Evolutionary conservation across 345 rosid species (phyloP).

Genomic region (Eucalyptus paniculata): DNA sequence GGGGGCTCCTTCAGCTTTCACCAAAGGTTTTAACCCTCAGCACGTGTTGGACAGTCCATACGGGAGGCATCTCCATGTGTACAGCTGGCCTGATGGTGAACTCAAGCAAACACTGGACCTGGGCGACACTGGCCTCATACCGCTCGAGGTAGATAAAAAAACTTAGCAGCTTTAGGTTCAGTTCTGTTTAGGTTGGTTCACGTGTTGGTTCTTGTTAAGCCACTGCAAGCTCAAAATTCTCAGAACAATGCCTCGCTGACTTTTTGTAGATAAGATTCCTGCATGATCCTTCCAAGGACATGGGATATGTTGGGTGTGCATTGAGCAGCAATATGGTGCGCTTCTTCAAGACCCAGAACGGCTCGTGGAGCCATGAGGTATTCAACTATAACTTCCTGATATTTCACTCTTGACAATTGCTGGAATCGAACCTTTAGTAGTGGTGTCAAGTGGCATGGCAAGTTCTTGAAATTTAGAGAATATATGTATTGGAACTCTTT

Average conservation of each 20-base stretch:
- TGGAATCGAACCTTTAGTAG: not conserved
- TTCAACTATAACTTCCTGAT: not conserved
- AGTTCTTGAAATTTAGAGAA: not conserved
- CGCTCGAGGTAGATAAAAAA: constrained; percentile 47
- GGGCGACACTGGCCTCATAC: constrained; percentile 62
- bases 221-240: not conserved
- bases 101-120: constrained; percentile 85
- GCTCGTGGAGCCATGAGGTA: constrained; percentile 84
- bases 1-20: constrained; percentile 90
- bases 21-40: constrained; percentile 65
- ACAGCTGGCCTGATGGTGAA: constrained; percentile 89
- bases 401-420: not conserved
- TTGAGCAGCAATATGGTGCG: constrained; percentile 75
- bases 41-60: constrained; percentile 71
- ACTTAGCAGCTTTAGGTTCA: not conserved
- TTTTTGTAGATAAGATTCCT: constrained; percentile 63
- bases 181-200: not conserved
- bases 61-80: constrained; percentile 70
- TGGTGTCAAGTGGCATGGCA: not conserved
- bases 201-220: not conserved
- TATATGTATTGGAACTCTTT: not conserved
- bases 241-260: not conserved
- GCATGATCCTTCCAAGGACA: constrained; percentile 74
- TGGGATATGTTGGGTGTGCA: constrained; percentile 75
- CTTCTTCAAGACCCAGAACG: constrained; percentile 65